phyloP scores from a whole-genome alignment of 805 yeast genomes.

The Metschnikowia chrysomelidarum region DNA sequence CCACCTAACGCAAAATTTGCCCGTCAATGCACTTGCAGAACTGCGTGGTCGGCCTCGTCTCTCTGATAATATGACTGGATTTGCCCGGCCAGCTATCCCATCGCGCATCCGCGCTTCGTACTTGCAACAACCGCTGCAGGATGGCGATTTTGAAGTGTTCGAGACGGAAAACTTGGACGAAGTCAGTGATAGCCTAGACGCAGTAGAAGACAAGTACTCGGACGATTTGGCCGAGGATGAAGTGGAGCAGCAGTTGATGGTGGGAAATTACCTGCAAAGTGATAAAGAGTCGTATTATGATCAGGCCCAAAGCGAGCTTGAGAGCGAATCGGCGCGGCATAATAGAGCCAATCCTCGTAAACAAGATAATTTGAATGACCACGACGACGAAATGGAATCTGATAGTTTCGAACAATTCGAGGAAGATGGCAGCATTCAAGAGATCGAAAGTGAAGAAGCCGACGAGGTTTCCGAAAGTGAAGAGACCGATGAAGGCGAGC shows the following conservation, averaged over 20 bases:
- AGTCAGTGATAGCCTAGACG: conserved; percentile 7
- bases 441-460: neutral
- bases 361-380: conserved; percentile 1
- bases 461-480: neutral
- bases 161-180: conserved; percentile 6
- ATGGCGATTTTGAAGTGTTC: no score
- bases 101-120: no score
- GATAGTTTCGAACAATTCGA: conserved; percentile 2
- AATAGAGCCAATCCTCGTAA: conserved; percentile 5
- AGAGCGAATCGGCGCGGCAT: neutral
- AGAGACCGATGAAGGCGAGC: no score
- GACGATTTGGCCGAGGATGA: conserved; percentile 8
- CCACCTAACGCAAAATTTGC: no score
- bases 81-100: no score
- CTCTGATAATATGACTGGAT: no score
- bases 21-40: no score
- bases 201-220: conserved; percentile 4
- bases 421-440: conserved; percentile 1
- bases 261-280: conserved; percentile 2
- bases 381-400: neutral
- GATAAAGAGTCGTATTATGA: conserved; percentile 5
- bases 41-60: no score
- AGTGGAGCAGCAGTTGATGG: conserved; percentile 5
- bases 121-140: no score
- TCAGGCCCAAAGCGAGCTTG: conserved; percentile 2